Percentiles rank a stretch among this genome's conserved stretches.
These are phyloP conservation scores for Lipomyces yamanashiensis DNA, from an alignment of 805 yeast species.

Conservation along the genomic window DNA sequence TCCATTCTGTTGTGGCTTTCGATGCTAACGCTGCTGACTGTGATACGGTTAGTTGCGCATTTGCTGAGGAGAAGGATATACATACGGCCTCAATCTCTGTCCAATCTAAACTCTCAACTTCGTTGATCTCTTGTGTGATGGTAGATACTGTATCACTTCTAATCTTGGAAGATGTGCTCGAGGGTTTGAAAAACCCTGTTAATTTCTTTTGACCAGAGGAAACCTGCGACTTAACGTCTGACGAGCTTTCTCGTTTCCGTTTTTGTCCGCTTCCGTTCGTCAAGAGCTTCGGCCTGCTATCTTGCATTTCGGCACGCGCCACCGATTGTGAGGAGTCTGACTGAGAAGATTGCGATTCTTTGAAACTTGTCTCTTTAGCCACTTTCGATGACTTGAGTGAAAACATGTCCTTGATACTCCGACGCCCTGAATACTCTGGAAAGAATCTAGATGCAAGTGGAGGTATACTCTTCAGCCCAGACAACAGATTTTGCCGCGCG, in stretches of 20 bases:
- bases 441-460: constrained; percentile 4
- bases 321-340: no score
- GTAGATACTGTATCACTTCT: background rate
- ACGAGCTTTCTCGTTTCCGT: background rate
- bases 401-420: constrained; percentile 34
- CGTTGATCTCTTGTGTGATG: background rate
- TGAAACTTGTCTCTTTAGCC: background rate
- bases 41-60: background rate
- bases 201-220: constrained; percentile 15
- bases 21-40: background rate
- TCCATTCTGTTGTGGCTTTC: constrained; percentile 17
- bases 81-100: constrained; percentile 2
- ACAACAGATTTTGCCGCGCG: background rate
- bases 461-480: background rate
- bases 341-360: background rate
- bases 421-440: constrained; percentile 31
- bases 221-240: no score
- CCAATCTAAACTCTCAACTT: background rate
- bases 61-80: no score
- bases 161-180: no score
- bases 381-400: background rate
- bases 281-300: background rate
- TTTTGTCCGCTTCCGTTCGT: background rate
- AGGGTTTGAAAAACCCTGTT: constrained; percentile 3
- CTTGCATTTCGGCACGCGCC: no score